Base-by-base conservation (phyloP, 345 rosid species). In the Pseudoturritis turrita region DNA sequence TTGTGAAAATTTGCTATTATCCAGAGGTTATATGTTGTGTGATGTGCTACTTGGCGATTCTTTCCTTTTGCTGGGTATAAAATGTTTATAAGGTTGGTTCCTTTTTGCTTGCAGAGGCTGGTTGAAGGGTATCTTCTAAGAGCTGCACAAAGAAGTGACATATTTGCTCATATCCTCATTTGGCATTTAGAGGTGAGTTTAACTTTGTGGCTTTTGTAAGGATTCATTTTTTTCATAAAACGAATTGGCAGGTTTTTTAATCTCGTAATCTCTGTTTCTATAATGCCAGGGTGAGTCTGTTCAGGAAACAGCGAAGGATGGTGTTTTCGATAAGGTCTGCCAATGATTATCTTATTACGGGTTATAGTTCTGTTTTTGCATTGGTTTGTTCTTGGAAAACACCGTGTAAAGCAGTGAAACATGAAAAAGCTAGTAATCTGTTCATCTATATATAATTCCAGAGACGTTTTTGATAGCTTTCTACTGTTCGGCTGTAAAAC, bases 111-210 rank as follows among this genome's bases (percentile, higher is more conserved):
- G 79, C 91, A 91, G 97, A 79, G 63, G 65, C 77, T 91, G 47
- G 96, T 91, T 21, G 91, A 91, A 81, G 96, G 96, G 49, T 91
- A 89, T 75, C 76, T 91, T 82, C 88, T 91, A 25, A 82, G 93
- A 84, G 97, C 93, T 45, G 76, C 97, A 62, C 91, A 91, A 65
- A 83, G 89, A 78, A 91, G 96, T 78, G 92, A 91, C 71, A 75
- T 91, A 77, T 91, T 91, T 78, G 88, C 96, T 39, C 97, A 89
- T 76, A 91, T 87, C 75, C 77, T 91, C 69, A 89, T 91, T 76
- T 91, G 97, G 97, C 88, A 86, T 82, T 77, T 91, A 37, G 91
- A 89, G 96, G 97, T 91, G 43, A 39, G 80, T 40, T 56, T 47
- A 3, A 19, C 53, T 56, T 57, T 3, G 13, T 69, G 44, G 33